Base-by-base conservation (phyloP, 176 grass and related monocot genomes). In the Puccinellia tenuiflora region DNA sequence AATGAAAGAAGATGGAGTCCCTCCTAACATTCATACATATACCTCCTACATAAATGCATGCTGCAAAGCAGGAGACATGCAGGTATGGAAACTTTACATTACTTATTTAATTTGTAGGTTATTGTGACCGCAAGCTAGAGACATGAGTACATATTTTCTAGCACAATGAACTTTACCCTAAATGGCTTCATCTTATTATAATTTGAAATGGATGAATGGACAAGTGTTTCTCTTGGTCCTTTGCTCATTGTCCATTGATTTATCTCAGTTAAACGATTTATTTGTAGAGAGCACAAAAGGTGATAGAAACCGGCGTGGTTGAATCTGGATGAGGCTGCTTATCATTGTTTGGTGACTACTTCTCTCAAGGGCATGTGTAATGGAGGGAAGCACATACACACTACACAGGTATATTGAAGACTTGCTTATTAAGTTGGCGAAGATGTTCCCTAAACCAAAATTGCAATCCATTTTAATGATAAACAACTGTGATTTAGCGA, bases 11-110 rank as follows among this genome's bases (percentile, higher is more conserved):
- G 96, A 99, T 79, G 93, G 93, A 53, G 89, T 96, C 81, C 48
- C 77, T 61, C 93, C 93, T 79, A 94, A 96, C 86, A 96, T 99
- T 74, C 93, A 96, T 92, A 94, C 93, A 71, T 99, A 96, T 68
- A 99, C 97, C 9, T 96, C 93, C 54, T 95, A 96, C 57, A 93
- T 99, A 85, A 99, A 96, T 92, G 93, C 96, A 78, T 96, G 97
- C 65, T 96, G 91, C 68, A 96, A 96, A 71, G 86, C 92, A 63
- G 93, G 97, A 86, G 93, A 99, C 87, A 99, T 99, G 93, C 77
- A 70, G 87, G 97, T 96, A 87, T 28, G 57, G 15, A 33, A 65
- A 51, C 42, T 67, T 74, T 73, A 3, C 45, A 15, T 75, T 18
- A 77, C 31, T 82, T 46, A 62, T 48, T 79, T 79, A 46, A 50